A percentile compares a stretch with the other conserved stretches of the same genome.
These are phyloP conservation scores for Plasmodium reichenowi DNA, from an alignment of 169 alveolate species.

Conservation along the genomic window DNA sequence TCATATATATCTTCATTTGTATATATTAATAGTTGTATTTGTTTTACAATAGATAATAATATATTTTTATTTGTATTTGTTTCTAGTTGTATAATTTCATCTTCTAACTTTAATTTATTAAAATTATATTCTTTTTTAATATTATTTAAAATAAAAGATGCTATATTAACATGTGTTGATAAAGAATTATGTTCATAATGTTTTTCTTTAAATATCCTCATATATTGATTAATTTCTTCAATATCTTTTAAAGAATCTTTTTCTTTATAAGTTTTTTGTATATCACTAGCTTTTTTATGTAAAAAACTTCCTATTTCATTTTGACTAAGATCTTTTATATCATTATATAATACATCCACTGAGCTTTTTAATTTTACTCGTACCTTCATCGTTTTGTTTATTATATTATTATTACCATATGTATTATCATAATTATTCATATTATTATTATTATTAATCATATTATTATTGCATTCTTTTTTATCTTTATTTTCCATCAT, in stretches of 20 bases:
- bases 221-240: constrained; percentile 88
- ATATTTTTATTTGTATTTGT: constrained; percentile 76
- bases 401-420: neutral
- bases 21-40: constrained; percentile 78
- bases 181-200: constrained; percentile 92
- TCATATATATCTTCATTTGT: constrained; percentile 76
- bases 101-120: constrained; percentile 87
- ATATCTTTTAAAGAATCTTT: constrained; percentile 88
- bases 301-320: constrained; percentile 87
- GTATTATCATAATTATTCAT: neutral
- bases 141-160: constrained; percentile 85
- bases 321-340: constrained; percentile 86
- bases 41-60: constrained; percentile 60
- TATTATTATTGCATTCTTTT: neutral
- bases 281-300: constrained; percentile 89
- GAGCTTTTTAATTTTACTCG: constrained; percentile 67
- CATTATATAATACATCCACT: constrained; percentile 83
- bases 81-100: constrained; percentile 80
- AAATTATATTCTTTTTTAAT: constrained; percentile 83
- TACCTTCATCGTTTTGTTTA: constrained; percentile 3
- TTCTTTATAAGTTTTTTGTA: constrained; percentile 89
- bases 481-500: constrained; percentile 4
- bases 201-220: constrained; percentile 87
- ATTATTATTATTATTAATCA: constrained; percentile 2
- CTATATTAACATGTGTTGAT: constrained; percentile 90